phyloP scores from a whole-genome alignment of 352 stramenopile genomes.

The Globisporangium echinulatum region DNA sequence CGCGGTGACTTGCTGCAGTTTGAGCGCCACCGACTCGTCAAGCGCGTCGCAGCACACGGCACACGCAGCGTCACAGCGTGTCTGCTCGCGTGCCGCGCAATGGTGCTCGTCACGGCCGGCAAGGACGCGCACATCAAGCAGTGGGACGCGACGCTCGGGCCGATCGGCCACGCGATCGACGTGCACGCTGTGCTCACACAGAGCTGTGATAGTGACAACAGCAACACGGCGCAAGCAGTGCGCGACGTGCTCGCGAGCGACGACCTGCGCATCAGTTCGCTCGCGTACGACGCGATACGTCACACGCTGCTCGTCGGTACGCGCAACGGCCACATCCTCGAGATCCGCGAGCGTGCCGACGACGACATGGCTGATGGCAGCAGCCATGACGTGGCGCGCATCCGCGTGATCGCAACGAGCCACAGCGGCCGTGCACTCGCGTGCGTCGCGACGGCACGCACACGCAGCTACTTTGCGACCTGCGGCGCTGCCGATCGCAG shows the following conservation, averaged over 20 bases:
- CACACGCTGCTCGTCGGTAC: slow-evolving; percentile 57
- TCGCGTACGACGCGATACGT: slow-evolving; percentile 51
- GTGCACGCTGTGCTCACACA: slow-evolving; percentile 28
- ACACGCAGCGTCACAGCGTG: slow-evolving; percentile 50
- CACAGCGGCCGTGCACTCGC: slow-evolving; percentile 22
- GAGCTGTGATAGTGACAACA: background rate
- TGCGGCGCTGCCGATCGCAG: slow-evolving; percentile 31
- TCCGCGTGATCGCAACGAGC: slow-evolving; percentile 40
- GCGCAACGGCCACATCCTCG: slow-evolving; percentile 44
- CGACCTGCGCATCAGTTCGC: slow-evolving; percentile 61
- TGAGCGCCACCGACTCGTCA: slow-evolving; percentile 44
- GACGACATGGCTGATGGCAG: background rate
- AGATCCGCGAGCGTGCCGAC: slow-evolving; percentile 29
- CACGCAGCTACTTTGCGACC: slow-evolving; percentile 43
- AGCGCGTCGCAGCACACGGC: slow-evolving; percentile 55
- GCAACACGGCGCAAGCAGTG: background rate
- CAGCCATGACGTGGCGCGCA: background rate
- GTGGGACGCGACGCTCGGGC: slow-evolving; percentile 71
- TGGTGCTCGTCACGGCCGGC: slow-evolving; percentile 71
- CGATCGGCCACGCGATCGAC: slow-evolving; percentile 65
- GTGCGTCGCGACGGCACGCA: slow-evolving; percentile 18
- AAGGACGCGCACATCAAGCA: slow-evolving; percentile 75
- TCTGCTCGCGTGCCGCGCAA: slow-evolving; percentile 51
- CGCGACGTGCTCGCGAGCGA: slow-evolving; percentile 27
- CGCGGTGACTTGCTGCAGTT: slow-evolving; percentile 66